Evolutionary conservation across 2,329 filamentous ascomycete species (phyloP), one percentile per base, ranked within the genome.

Genomic region (Monosporascus cannonballus): DNA sequence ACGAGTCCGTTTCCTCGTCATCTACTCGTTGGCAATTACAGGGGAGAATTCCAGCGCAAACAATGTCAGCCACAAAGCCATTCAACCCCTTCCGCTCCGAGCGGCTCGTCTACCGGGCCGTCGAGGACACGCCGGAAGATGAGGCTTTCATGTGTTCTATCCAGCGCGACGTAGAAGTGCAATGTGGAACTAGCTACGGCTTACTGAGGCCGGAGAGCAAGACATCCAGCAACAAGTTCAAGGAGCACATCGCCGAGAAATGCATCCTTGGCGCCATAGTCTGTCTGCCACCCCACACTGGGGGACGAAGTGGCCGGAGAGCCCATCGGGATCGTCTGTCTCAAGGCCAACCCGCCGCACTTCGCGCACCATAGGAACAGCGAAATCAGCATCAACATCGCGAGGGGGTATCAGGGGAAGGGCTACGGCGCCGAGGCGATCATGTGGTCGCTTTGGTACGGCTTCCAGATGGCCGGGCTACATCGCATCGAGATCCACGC

Each of bases 351-450:
- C 6, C 53, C 62, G n/a, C 53, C 60, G 24, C 50, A 54, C 8
- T 53, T 49, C 8, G 64, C 63, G 4, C 74, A 76, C 52, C 74
- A 79, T 55, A 69, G 76, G 15, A 64, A 63, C 55, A 69, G 70
- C 14, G 66, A 71, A 41, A 59, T 73, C 48, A 61, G 65, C 37
- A 65, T 73, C 48, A 60, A 66, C 54, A 54, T 73, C 11, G 42
- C 56, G 6, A 54, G 52, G 25, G 50, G 47, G 6, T 57, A 69
- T 48, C 67, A 66, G 36, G 59, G 70, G 1, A 59, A 61, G 20
- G 70, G 70, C 0, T 72, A 71, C 53, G 70, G 69, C 1, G 57
- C 53, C n/a, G 71, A 73, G 56, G 70, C 71, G 5, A 68, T 73
- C 30, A 53, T 60, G 39, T 73, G 71, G 71, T 56, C 59, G 6